phyloP scores from a whole-genome alignment of 352 stramenopile species.

The Globisporangium paddicum region DNA sequence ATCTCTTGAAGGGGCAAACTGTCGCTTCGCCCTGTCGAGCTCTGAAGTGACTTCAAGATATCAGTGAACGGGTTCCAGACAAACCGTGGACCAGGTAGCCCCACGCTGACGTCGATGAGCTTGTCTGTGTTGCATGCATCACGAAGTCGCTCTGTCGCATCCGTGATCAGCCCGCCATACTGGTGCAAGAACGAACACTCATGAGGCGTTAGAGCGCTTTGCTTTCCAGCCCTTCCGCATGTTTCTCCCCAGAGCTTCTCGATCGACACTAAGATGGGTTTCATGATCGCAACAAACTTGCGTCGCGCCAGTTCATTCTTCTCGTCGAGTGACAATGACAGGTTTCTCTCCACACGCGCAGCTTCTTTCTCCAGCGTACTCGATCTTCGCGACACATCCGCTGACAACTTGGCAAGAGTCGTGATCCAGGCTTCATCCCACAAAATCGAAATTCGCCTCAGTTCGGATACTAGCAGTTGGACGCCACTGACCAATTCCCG shows the following conservation, averaged over 20 bases:
- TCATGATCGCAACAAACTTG: slow-evolving; percentile 83
- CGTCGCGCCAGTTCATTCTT: slow-evolving; percentile 60
- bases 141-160: slow-evolving; percentile 39
- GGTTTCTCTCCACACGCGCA: slow-evolving; percentile 62
- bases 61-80: slow-evolving; percentile 76
- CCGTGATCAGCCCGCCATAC: slow-evolving; percentile 47
- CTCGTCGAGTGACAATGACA: slow-evolving; percentile 46
- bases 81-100: slow-evolving; percentile 14
- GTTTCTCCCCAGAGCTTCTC: slow-evolving; percentile 67
- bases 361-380: slow-evolving; percentile 78
- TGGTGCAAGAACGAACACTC: slow-evolving; percentile 70
- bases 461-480: slow-evolving; percentile 57
- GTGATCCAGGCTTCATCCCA: slow-evolving; percentile 84
- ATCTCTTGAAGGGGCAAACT: slow-evolving; percentile 64
- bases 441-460: slow-evolving; percentile 73
- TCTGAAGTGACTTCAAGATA: slow-evolving; percentile 56
- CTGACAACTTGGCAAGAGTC: slow-evolving; percentile 63
- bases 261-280: slow-evolving; percentile 63
- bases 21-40: slow-evolving; percentile 35
- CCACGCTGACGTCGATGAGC: slow-evolving; percentile 1
- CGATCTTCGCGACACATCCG: slow-evolving; percentile 59
- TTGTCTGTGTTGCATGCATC: slow-evolving; percentile 32
- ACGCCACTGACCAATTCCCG: slow-evolving; percentile 47
- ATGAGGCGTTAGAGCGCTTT: slow-evolving; percentile 47
- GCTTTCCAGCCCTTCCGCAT: slow-evolving; percentile 23